Evolutionary conservation across 768 basidiomycete species (phyloP).

Genomic region (Tricholoma bakamatsutake): DNA sequence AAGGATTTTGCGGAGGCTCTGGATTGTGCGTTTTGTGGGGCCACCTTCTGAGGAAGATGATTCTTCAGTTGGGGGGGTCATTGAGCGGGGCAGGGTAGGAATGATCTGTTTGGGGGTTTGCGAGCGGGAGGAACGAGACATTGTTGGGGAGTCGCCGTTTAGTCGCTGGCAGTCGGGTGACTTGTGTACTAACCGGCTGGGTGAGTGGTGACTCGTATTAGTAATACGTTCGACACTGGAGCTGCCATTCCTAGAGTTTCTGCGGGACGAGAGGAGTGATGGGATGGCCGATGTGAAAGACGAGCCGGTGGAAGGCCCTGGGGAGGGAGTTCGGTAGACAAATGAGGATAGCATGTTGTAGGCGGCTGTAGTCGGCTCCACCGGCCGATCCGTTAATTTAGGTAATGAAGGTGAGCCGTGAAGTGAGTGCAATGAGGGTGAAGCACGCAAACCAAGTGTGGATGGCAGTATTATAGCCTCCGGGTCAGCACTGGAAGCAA

Average conservation of each 20-base stretch:
- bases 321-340: conserved; percentile 29
- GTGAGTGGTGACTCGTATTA: conserved; percentile 3
- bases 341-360: conserved; percentile 60
- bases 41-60: conserved; percentile 51
- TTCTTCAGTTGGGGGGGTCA: conserved; percentile 58
- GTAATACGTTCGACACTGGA: conserved; percentile 21
- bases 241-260: conserved; percentile 28
- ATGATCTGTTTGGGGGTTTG: conserved; percentile 23
- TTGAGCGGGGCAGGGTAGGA: conserved; percentile 25
- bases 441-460: conserved; percentile 57
- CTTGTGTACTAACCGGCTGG: conserved; percentile 9
- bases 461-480: conserved; percentile 58
- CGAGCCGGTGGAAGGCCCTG: conserved; percentile 28
- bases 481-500: conserved; percentile 50
- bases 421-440: conserved; percentile 20
- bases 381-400: conserved; percentile 29
- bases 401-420: conserved; percentile 21
- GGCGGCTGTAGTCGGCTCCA: conserved; percentile 47
- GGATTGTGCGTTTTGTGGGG: conserved; percentile 57
- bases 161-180: conserved; percentile 7
- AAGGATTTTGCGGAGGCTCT: conserved; percentile 66
- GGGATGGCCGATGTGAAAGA: conserved; percentile 22
- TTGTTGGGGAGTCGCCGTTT: conserved; percentile 7
- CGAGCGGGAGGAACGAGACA: conserved; percentile 20
- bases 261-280: conserved; percentile 27